Base-by-base conservation (phyloP, 345 rosid genomes). In the Eutrema japonicum region DNA sequence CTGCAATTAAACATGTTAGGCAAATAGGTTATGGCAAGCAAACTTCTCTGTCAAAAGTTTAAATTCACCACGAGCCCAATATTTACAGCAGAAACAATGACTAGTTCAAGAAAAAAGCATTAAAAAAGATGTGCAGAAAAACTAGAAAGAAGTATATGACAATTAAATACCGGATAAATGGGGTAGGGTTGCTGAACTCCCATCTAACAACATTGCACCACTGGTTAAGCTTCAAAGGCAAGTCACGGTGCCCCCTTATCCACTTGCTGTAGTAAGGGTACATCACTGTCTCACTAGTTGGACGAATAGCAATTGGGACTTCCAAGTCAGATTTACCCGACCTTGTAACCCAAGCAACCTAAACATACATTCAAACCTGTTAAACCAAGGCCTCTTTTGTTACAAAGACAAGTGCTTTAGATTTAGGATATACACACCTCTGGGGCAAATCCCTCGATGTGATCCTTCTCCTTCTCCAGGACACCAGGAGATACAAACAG, bases 151-250 rank as follows among this genome's bases (percentile, higher is more conserved):
- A 35, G 41, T 33, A 70, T 4, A 10, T 64, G 52, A 41, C 49
- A 33, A 50, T 6, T 2, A 59, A 72, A 46, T 74, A 95, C 99
- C 99, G 86, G 82, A 95, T 95, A 87, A 95, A 92, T 37, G 99
- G 98, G 27, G 99, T 95, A n/a, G 99, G 99, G 79, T 95, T 85
- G 88, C 97, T 95, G 76, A 95, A 95, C 72, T 95, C 98, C 99
- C 97, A 92, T 75, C 99, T 86, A 70, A 95, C 99, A 74, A 95
- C 99, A 83, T 95, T 95, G 85, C 99, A 95, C 99, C 99, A 95
- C 69, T 95, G 99, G 61, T 95, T 95, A 67, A 88, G 96, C 81
- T 80, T 92, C 85, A 95, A 74, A 67, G 99, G 99, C 80, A 95
- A 81, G 80, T 95, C 99, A 37, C 98, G 91, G 76, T 92, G 99